These are phyloP conservation scores for Crotalaria pallida DNA, from an alignment of 306 rosid species.

Conservation along the genomic window DNA sequence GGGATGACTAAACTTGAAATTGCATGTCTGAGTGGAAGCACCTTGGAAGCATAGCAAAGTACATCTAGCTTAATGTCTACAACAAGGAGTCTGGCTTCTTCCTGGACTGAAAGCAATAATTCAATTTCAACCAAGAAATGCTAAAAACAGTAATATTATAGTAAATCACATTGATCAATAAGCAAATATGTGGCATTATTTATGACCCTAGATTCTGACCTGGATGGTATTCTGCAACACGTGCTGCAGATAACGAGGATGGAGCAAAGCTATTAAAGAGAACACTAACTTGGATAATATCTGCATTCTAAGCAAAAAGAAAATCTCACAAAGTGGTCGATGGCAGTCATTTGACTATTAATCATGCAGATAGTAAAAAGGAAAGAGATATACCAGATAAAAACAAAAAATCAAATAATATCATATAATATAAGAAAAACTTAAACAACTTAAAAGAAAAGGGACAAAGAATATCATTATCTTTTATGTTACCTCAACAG, in stretches of 20 bases:
- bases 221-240: conserved; percentile 69
- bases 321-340: conserved; percentile 27
- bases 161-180: neutral
- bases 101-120: conserved; percentile 56
- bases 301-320: conserved; percentile 81
- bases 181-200: neutral
- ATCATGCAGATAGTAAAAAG: neutral
- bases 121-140: conserved; percentile 8
- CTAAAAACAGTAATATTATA: neutral
- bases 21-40: conserved; percentile 56
- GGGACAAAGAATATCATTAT: neutral
- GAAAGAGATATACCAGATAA: neutral
- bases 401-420: neutral
- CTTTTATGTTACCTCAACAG: conserved; percentile 54
- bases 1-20: conserved; percentile 73
- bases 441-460: neutral
- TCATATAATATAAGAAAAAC: neutral
- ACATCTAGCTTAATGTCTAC: conserved; percentile 66
- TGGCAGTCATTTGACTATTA: conserved; percentile 15
- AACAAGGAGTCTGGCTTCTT: conserved; percentile 48
- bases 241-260: conserved; percentile 52
- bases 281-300: conserved; percentile 68
- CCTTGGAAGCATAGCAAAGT: conserved; percentile 68
- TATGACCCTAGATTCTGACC: conserved; percentile 39
- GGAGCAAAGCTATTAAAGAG: conserved; percentile 59